phyloP scores from a whole-genome alignment of 257 asterid species.

The Schizonepeta tenuifolia region DNA sequence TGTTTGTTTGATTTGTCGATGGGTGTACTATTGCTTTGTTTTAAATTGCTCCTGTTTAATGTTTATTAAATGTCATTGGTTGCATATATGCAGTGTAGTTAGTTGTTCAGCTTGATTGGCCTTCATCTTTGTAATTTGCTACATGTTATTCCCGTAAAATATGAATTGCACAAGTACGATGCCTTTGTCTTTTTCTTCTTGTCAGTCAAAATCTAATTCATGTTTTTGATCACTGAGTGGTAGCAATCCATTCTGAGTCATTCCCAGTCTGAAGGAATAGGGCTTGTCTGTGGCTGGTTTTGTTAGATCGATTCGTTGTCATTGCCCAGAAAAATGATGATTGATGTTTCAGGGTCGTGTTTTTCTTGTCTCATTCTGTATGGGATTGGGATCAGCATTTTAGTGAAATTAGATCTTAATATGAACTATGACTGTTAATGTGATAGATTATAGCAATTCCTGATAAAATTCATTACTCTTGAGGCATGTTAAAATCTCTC shows the following conservation, averaged over 20 bases:
- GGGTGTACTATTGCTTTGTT: not conserved
- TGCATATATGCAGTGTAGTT: not conserved
- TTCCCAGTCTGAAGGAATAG: no score
- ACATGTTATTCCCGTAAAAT: not conserved
- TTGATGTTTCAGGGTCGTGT: not conserved
- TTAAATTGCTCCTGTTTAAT: not conserved
- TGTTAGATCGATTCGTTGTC: not conserved
- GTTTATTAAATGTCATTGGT: not conserved
- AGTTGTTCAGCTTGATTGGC: not conserved
- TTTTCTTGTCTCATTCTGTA: not conserved
- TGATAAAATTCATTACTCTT: not conserved
- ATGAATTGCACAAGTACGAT: not conserved
- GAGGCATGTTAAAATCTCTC: not conserved
- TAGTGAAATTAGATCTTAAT: not conserved
- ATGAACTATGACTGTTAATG: not conserved
- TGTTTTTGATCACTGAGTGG: no score
- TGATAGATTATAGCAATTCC: not conserved
- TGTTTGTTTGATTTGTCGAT: not conserved
- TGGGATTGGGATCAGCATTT: not conserved
- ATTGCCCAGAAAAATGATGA: not conserved
- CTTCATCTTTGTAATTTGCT: not conserved
- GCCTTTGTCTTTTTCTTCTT: no score
- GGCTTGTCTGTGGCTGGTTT: slow-evolving; percentile 17
- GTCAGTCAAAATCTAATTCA: no score
- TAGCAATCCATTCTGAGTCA: no score